Percentiles rank a stretch among this genome's conserved stretches.
phyloP scores from a whole-genome alignment of 352 stramenopile genomes.

The Globisporangium middletonii region DNA sequence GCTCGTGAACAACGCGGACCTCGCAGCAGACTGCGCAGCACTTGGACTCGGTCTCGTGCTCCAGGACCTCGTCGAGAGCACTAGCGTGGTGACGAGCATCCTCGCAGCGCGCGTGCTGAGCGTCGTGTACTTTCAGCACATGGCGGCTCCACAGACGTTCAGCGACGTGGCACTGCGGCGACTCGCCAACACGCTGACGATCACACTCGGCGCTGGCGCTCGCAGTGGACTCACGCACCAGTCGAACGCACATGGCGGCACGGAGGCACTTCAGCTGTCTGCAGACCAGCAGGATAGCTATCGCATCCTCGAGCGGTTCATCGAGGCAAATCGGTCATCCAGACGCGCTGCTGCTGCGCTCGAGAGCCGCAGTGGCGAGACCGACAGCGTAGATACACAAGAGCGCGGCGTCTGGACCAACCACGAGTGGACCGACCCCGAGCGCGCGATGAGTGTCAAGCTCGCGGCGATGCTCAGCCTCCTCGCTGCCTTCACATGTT shows the following conservation, averaged over 20 bases:
- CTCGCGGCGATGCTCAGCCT: conserved; percentile 10
- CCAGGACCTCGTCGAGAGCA: conserved; percentile 6
- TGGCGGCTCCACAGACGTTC: neutral
- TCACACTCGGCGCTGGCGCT: conserved; percentile 2
- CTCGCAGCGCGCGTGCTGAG: conserved; percentile 8
- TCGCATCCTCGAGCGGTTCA: conserved; percentile 4
- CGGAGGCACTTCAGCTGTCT: conserved; percentile 4
- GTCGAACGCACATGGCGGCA: neutral
- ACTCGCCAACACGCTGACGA: conserved; percentile 10
- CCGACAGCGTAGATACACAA: too few relatives aligned
- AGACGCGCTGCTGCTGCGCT: neutral
- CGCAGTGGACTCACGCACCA: conserved; percentile 2
- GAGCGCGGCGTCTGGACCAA: conserved; percentile 2
- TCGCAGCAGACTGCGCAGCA: conserved; percentile 8
- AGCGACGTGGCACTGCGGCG: conserved; percentile 3
- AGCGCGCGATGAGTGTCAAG: neutral
- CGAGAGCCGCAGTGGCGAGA: neutral
- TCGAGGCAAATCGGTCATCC: neutral
- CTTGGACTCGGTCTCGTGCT: conserved; percentile 6
- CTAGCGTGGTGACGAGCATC: neutral
- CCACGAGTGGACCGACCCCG: conserved; percentile 8
- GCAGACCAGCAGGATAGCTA: conserved; percentile 9
- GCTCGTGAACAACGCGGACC: conserved; percentile 1
- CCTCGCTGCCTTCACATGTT: conserved; percentile 7
- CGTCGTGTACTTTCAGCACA: conserved; percentile 11